These are phyloP conservation scores for Phylloporus scabripes DNA, from an alignment of 768 basidiomycete species.

Conservation along the genomic window DNA sequence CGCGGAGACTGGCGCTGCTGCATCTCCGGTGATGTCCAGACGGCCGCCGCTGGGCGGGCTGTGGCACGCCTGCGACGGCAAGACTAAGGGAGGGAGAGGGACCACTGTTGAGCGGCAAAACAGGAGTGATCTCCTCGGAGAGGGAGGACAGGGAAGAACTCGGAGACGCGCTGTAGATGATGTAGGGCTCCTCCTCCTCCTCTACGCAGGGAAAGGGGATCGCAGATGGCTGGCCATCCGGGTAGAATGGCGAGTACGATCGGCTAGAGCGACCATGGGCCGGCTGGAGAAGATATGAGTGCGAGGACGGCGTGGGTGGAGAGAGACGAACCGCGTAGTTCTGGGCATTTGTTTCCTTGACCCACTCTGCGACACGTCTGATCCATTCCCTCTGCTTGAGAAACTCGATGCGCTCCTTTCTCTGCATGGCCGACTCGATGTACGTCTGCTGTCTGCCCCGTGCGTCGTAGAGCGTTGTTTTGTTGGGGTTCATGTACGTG, in stretches of 20 bases:
- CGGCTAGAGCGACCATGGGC: slow-evolving; percentile 15
- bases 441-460: slow-evolving; percentile 42
- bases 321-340: slow-evolving; percentile 19
- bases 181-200: slow-evolving; percentile 29
- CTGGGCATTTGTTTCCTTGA: slow-evolving; percentile 27
- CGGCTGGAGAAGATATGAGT: slow-evolving; percentile 9
- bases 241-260: slow-evolving; percentile 9
- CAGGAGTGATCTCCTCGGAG: slow-evolving; percentile 25
- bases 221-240: slow-evolving; percentile 14
- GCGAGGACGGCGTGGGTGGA: too few relatives aligned
- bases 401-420: slow-evolving; percentile 49
- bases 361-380: slow-evolving; percentile 35
- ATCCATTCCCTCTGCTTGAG: slow-evolving; percentile 44
- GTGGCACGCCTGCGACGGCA: slow-evolving; percentile 4
- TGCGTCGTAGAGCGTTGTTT: slow-evolving; percentile 34
- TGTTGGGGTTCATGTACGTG: slow-evolving; percentile 10
- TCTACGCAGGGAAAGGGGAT: slow-evolving; percentile 24
- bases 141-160: slow-evolving; percentile 30
- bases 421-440: slow-evolving; percentile 41
- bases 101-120: slow-evolving; percentile 18
- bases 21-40: slow-evolving; percentile 26
- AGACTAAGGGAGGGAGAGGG: slow-evolving; percentile 10
- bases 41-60: slow-evolving; percentile 9
- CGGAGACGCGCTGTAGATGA: slow-evolving; percentile 30
- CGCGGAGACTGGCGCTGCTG: slow-evolving; percentile 29